Conservation (phyloP, 352 stramenopile species). For the Phytopythium mirpurense region DNA sequence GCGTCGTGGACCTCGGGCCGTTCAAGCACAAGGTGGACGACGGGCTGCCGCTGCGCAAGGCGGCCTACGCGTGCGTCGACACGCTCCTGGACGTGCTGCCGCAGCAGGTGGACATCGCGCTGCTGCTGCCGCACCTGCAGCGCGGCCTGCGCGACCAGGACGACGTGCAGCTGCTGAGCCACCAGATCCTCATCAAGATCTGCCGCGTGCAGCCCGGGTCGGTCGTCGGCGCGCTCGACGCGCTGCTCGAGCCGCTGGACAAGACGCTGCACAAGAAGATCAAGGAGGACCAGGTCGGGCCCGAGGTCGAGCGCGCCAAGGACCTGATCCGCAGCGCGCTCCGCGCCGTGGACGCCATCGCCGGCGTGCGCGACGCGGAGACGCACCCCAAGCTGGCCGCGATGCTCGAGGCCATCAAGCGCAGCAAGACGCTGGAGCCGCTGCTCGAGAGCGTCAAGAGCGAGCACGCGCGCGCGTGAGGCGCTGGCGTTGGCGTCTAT, state of each 20-base stretch:
- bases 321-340: conserved; percentile 96
- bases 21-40: conserved; percentile 98
- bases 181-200: conserved; percentile 97
- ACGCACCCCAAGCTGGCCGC: conserved; percentile 65
- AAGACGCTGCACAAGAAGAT: conserved; percentile 96
- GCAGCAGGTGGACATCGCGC: conserved; percentile 86
- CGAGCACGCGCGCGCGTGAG: conserved; percentile 36
- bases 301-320: conserved; percentile 94
- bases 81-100: conserved; percentile 94
- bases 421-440: conserved; percentile 53
- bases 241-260: conserved; percentile 90
- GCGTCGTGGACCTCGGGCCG: conserved; percentile 96
- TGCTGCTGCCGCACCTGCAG: conserved; percentile 93
- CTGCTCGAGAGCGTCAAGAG: conserved; percentile 62
- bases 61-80: conserved; percentile 93
- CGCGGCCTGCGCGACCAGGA: conserved; percentile 91
- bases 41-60: conserved; percentile 81
- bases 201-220: conserved; percentile 73
- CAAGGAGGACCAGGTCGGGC: conserved; percentile 93
- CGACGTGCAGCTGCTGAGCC: conserved; percentile 95
- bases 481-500: no score
- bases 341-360: conserved; percentile 79
- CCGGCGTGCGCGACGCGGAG: conserved; percentile 61
- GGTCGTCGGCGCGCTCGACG: conserved; percentile 84
- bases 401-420: conserved; percentile 63